These are phyloP conservation scores for Wallacemonas sp. DNA, from an alignment of 208 protist species.

Conservation along the genomic window DNA sequence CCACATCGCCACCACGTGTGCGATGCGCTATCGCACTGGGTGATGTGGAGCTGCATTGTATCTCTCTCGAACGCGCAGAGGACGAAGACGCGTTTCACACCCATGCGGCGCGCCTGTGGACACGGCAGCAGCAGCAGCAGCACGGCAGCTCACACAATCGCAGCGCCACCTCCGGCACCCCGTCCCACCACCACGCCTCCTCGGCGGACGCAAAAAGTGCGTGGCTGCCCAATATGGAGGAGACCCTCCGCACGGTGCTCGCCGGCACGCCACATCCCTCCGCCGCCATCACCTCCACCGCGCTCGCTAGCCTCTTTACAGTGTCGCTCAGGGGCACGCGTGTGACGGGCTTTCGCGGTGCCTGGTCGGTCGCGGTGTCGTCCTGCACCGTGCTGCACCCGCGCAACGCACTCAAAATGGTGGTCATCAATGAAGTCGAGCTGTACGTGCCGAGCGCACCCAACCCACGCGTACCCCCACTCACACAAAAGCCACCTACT, in stretches of 20 bases:
- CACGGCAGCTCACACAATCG: not conserved
- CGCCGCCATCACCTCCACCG: no score
- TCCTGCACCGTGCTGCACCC: constrained; percentile 4
- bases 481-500: not conserved
- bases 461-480: not conserved
- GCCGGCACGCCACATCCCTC: constrained; percentile 3
- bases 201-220: not conserved
- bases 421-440: constrained; percentile 5
- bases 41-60: not conserved
- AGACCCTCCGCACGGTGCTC: not conserved
- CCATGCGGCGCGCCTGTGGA: not conserved
- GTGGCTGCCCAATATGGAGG: constrained; percentile 6
- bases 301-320: not conserved
- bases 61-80: not conserved
- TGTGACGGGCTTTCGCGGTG: not conserved
- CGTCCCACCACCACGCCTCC: no score
- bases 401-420: not conserved
- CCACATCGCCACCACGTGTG: not conserved
- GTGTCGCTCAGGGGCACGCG: not conserved
- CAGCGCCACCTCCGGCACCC: no score
- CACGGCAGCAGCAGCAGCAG: not conserved
- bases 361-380: not conserved
- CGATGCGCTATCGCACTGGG: not conserved
- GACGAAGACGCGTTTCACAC: constrained; percentile 13
- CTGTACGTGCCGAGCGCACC: not conserved